These are phyloP conservation scores for Arthrobotrys pseudoclavata DNA, from an alignment of 2,329 filamentous ascomycete species.

Conservation along the genomic window DNA sequence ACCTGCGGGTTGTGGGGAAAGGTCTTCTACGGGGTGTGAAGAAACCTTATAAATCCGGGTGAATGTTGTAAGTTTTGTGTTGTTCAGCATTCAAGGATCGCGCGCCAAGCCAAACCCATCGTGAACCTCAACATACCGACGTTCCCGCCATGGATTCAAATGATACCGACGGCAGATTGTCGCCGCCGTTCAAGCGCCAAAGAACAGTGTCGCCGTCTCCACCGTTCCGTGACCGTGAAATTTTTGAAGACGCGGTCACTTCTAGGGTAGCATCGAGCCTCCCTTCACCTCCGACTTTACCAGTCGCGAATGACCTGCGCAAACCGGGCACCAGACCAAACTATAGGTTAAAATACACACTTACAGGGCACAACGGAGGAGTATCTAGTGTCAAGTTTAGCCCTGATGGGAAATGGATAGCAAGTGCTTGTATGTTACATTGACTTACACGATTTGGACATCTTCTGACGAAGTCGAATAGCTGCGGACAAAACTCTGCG, in stretches of 20 bases:
- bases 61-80: conserved; percentile 33
- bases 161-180: conserved; percentile 36
- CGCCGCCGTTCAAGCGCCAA: conserved; percentile 55
- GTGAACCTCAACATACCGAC: conserved; percentile 12
- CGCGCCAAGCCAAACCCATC: conserved; percentile 13
- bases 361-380: conserved; percentile 82
- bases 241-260: conserved; percentile 2
- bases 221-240: conserved; percentile 15
- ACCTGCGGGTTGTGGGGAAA: no score
- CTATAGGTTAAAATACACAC: conserved; percentile 78
- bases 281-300: conserved; percentile 34
- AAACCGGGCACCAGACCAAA: conserved; percentile 68
- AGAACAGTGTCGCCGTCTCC: conserved; percentile 49
- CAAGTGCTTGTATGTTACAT: conserved; percentile 76
- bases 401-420: conserved; percentile 89
- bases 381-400: conserved; percentile 91
- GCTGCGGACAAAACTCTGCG: conserved; percentile 90
- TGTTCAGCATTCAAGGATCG: background rate
- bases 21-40: no score
- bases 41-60: no score
- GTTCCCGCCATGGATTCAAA: conserved; percentile 32
- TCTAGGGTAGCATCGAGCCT: conserved; percentile 12
- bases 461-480: conserved; percentile 62
- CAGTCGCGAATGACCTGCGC: conserved; percentile 18
- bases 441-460: background rate